phyloP scores from a whole-genome alignment of 179 eudicot genomes.

The Spergularia azorica region DNA sequence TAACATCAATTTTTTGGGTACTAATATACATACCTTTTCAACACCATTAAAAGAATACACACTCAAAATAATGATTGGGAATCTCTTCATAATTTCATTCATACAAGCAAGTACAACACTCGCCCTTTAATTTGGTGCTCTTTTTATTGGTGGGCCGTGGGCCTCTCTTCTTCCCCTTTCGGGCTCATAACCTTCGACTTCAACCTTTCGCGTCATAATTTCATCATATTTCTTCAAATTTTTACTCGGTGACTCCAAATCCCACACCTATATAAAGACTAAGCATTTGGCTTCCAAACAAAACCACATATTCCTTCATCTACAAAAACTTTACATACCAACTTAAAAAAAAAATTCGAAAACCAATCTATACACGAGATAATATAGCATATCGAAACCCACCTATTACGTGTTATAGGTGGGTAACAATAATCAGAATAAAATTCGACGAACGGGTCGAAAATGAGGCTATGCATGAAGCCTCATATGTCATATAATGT shows the following conservation, averaged over 20 bases:
- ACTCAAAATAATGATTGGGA: not conserved
- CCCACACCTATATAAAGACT: conserved; percentile 29
- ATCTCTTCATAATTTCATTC: too few species aligned
- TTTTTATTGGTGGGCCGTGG: conserved; percentile 17
- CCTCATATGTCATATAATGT: conserved; percentile 10
- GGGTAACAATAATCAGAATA: not conserved
- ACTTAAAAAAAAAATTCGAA: too few species aligned
- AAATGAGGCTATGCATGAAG: conserved; percentile 30
- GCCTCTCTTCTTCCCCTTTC: not conserved
- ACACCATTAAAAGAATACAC: not conserved
- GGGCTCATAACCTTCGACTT: not conserved
- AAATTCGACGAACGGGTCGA: not conserved
- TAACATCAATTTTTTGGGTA: too few species aligned
- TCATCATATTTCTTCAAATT: not conserved
- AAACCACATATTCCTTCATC: not conserved
- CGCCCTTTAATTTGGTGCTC: not conserved
- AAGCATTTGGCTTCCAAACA: not conserved
- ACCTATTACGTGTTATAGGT: not conserved
- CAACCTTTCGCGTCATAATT: not conserved
- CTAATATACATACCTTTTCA: too few species aligned
- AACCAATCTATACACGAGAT: too few species aligned
- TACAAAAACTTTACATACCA: too few species aligned
- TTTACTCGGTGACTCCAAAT: conserved; percentile 13
- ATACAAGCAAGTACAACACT: not conserved
- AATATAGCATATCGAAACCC: too few species aligned